Base-by-base conservation (phyloP, 2,329 filamentous ascomycete genomes). In the Volutella citrinella region DNA sequence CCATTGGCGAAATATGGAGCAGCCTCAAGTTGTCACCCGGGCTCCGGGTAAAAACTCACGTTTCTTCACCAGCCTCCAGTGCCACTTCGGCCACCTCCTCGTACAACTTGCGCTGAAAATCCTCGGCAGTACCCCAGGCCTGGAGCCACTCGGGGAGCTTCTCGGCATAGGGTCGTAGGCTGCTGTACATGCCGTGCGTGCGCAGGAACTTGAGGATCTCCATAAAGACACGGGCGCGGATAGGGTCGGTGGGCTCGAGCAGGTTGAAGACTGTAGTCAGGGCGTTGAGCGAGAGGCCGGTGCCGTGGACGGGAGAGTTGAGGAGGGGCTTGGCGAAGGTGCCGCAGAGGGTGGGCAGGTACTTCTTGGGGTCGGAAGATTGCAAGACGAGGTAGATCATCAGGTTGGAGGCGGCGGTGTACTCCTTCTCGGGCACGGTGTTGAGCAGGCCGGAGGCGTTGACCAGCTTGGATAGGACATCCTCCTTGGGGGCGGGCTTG, bases 191-290 rank as follows among this genome's bases (percentile, higher is more conserved):
- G 56, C 77, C 72, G 53, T 84, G 76, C 38, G 71, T 65, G 60
- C 84, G 84, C 62, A 96, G 80, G 53, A 96, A 86, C 52, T 83
- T 83, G 45, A 97, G 69, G 52, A 96, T 89, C 56, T 89, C 81
- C 62, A 93, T 76, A 57, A 98, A 87, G 40, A 98, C 88, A 60
- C 95, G 85, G 67, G 84, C 95, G 42, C 93, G 83, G 58, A 87
- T 78, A 35, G 87, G 82, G 59, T 89, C 84, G 56, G 82, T 72
- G 42, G 82, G 69, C 50, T 82, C 69, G 50, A 97, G 78, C 48
- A 94, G 84, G 76, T 98, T 98, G 82, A 97, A 98, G 58, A 98
- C 81, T 54, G 90, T 96, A 59, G 87, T 89, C 51, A 98, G 79
- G 52, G 93, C 85, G 49, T 88, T 89, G 52, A 97, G 83, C 46